Conservation (phyloP, 495 filamentous ascomycete genomes). For the Astrocystis sublimbata region DNA sequence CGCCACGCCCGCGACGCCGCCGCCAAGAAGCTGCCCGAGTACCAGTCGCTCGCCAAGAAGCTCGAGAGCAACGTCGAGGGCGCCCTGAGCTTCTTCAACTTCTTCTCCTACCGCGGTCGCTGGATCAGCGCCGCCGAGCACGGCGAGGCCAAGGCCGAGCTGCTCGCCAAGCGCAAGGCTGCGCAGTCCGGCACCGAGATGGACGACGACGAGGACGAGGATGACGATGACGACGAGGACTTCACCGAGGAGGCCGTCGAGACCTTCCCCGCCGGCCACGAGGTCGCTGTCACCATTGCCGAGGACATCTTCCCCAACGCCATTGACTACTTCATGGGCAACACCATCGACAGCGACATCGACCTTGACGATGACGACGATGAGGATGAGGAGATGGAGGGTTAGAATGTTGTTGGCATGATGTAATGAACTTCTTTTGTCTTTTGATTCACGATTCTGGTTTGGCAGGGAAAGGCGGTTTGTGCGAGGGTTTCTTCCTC, state of each 20-base stretch:
- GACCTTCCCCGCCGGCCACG: constrained; percentile 69
- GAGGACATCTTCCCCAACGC: constrained; percentile 76
- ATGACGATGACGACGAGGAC: constrained; percentile 48
- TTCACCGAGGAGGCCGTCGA: constrained; percentile 53
- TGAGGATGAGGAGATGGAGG: constrained; percentile 22
- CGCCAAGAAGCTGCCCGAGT: constrained; percentile 35
- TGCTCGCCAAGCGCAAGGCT: constrained; percentile 53
- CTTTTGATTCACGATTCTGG: constrained; percentile 1
- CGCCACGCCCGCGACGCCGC: constrained; percentile 28
- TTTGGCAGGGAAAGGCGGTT: constrained; percentile 16
- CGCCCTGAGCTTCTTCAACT: constrained; percentile 67
- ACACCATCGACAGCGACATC: constrained; percentile 19
- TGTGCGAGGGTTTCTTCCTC: not conserved
- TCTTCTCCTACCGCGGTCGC: constrained; percentile 66
- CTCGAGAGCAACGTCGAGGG: constrained; percentile 49
- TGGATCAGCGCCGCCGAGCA: constrained; percentile 62
- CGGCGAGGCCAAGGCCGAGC: constrained; percentile 49
- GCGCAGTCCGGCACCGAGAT: constrained; percentile 47
- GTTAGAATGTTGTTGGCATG: not conserved
- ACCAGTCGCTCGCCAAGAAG: constrained; percentile 37
- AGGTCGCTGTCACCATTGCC: constrained; percentile 66
- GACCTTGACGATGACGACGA: constrained; percentile 16
- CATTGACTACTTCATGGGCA: constrained; percentile 64
- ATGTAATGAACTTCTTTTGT: constrained; percentile 13
- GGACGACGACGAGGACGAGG: constrained; percentile 49